Evolutionary conservation across 495 filamentous ascomycete genomes (phyloP).

Genomic region (Penicillium mononematosum): DNA sequence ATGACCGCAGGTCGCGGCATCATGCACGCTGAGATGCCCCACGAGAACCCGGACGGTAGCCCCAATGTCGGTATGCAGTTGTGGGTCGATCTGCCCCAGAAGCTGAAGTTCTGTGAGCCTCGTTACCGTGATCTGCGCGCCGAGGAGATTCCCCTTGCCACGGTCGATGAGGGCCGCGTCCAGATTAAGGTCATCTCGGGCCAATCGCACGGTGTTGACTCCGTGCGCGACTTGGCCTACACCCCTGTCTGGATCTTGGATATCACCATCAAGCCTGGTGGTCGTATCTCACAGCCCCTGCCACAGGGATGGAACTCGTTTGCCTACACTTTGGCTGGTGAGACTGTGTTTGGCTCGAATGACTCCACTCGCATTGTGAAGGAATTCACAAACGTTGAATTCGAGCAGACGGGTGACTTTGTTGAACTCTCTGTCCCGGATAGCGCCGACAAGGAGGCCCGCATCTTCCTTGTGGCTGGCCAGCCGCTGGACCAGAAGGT

Average conservation of each 20-base stretch:
- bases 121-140: conserved; percentile 83
- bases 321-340: conserved; percentile 75
- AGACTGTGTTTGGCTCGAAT: conserved; percentile 62
- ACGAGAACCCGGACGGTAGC: conserved; percentile 70
- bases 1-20: conserved; percentile 95
- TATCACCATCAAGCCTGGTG: conserved; percentile 77
- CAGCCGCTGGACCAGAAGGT: conserved; percentile 87
- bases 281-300: conserved; percentile 66
- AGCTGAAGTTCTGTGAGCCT: conserved; percentile 85
- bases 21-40: conserved; percentile 96
- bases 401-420: conserved; percentile 74
- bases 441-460: conserved; percentile 60
- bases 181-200: conserved; percentile 87
- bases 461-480: conserved; percentile 81
- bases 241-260: conserved; percentile 95
- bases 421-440: conserved; percentile 68
- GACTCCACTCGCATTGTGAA: conserved; percentile 56
- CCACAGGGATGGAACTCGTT: conserved; percentile 90
- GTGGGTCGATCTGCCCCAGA: conserved; percentile 86
- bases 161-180: conserved; percentile 69
- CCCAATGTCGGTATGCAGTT: conserved; percentile 87
- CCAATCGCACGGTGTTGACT: conserved; percentile 77
- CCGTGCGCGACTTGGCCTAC: conserved; percentile 84
- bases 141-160: conserved; percentile 69
- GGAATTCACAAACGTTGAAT: conserved; percentile 86